Evolutionary conservation across 768 basidiomycete species (phyloP).

Genomic region (Pisolithus marmoratus): DNA sequence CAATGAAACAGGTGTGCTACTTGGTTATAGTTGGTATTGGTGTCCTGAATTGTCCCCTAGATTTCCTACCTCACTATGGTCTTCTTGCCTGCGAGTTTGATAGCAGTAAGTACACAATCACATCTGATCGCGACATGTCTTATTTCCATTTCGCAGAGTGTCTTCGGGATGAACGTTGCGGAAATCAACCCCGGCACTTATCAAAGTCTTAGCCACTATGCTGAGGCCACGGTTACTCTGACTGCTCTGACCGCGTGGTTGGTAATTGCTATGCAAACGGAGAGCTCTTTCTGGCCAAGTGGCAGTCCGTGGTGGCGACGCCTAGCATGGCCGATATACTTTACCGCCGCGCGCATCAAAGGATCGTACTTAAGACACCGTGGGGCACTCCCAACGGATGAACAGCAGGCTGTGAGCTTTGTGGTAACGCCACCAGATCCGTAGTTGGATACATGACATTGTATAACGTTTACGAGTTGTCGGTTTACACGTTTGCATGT

Average conservation of each 20-base stretch:
- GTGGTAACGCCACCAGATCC: background rate
- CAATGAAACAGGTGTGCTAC: conserved; percentile 27
- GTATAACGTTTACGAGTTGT: background rate
- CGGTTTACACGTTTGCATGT: background rate
- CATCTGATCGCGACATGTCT: background rate
- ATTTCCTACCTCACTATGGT: conserved; percentile 57
- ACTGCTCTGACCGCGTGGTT: conserved; percentile 52
- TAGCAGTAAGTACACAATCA: conserved; percentile 15
- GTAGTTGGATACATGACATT: background rate
- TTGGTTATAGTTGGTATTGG: background rate
- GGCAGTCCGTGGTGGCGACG: conserved; percentile 8
- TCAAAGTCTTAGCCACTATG: conserved; percentile 33
- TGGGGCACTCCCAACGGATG: background rate
- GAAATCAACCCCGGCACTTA: conserved; percentile 24
- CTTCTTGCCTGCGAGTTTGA: conserved; percentile 52
- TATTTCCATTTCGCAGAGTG: conserved; percentile 19
- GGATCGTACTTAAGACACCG: background rate
- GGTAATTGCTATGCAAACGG: conserved; percentile 45
- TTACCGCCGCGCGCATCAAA: background rate
- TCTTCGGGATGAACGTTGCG: conserved; percentile 24
- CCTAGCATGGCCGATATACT: conserved; percentile 17
- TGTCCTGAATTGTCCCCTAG: conserved; percentile 19
- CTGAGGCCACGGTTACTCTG: conserved; percentile 41
- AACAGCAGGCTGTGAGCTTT: too few species aligned
- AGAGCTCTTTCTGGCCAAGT: conserved; percentile 17